Evolutionary conservation across 805 yeast species (phyloP), one percentile per base, ranked within the genome.

Genomic region (Lipomyces spencermartinsiae): DNA sequence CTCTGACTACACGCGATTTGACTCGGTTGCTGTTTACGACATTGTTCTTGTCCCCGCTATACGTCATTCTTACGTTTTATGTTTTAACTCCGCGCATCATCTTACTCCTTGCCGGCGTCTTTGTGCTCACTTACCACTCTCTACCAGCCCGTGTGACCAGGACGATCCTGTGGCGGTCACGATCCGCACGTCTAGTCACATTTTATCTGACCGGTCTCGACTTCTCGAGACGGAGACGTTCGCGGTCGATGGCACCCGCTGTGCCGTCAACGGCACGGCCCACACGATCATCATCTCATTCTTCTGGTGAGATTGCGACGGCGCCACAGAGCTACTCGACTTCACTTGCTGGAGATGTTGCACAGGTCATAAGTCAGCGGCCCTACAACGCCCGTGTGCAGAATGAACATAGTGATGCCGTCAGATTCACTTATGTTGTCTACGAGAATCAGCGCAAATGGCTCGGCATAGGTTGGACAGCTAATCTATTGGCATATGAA

Each of bases 401-500:
- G 59, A 64, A 59, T 54, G 9, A 67, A 60, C 57, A 58, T 34
- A 8, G 43, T 16, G 68, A 82, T 67, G 85, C 87, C 33, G 93
- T 92, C 37, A 80, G 93, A 65, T 95, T 93, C 78, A 93, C 98
- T 4, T 94, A 92, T 78, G 98, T 92, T 1, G 82, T 95, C 10
- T 93, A 89, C 78, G 99, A 94, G 78, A 94, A 94, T 78, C 98
- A 94, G 81, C 87, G 99, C 76, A 88, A 96, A 74, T 94, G 99
- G 99, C 83, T 94, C 53, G 98, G 98, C 14, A 91, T 94, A 74
- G 99, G 99, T 12, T 94, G 99, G 99, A 94, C 98, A 0, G 83
- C 96, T 16, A 93, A 93, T 76, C 83, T 95, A 76, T 83, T 95
- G 70, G 89, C 96, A 61, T 94, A 94, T 76, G 99, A 94, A 80